phyloP scores from a whole-genome alignment of 345 rosid genomes.

The Arabidopsis arenosa region DNA sequence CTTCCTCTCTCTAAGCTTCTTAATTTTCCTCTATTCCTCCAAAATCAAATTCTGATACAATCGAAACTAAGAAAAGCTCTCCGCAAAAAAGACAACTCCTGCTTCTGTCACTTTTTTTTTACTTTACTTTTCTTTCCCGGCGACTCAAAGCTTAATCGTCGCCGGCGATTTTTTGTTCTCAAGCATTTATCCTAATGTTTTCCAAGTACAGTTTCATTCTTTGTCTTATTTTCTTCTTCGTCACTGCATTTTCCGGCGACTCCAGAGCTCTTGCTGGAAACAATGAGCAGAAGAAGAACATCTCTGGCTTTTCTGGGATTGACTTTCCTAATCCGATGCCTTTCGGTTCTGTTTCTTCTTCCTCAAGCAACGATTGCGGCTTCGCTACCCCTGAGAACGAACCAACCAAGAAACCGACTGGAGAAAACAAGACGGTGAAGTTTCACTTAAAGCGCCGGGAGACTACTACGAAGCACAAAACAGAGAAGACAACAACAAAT shows the following conservation, averaged over 20 bases:
- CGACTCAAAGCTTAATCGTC: slow-evolving; percentile 12
- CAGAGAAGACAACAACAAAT: slow-evolving; percentile 41
- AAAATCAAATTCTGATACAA: neutral
- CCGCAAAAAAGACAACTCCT: slow-evolving; percentile 28
- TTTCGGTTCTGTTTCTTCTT: slow-evolving; percentile 77
- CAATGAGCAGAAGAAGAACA: slow-evolving; percentile 54
- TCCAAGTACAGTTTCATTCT: slow-evolving; percentile 46
- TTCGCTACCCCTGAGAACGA: slow-evolving; percentile 47
- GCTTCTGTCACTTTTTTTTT: slow-evolving; percentile 26
- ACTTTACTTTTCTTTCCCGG: neutral
- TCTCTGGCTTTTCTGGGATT: slow-evolving; percentile 64
- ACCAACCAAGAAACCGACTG: slow-evolving; percentile 30
- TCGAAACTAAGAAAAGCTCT: neutral
- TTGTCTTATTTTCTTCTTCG: slow-evolving; percentile 48
- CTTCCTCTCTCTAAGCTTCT: neutral
- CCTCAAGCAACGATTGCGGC: slow-evolving; percentile 63
- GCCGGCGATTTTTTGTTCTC: slow-evolving; percentile 4
- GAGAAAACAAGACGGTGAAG: slow-evolving; percentile 55
- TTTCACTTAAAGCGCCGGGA: slow-evolving; percentile 68
- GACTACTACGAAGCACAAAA: slow-evolving; percentile 20
- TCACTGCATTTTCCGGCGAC: slow-evolving; percentile 45
- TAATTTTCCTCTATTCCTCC: neutral
- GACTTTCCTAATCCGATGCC: slow-evolving; percentile 66
- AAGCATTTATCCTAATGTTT: slow-evolving; percentile 47
- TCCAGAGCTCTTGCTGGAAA: slow-evolving; percentile 47